Conservation (phyloP, 2,329 filamentous ascomycete species). For the Lasiodiplodia sp. region DNA sequence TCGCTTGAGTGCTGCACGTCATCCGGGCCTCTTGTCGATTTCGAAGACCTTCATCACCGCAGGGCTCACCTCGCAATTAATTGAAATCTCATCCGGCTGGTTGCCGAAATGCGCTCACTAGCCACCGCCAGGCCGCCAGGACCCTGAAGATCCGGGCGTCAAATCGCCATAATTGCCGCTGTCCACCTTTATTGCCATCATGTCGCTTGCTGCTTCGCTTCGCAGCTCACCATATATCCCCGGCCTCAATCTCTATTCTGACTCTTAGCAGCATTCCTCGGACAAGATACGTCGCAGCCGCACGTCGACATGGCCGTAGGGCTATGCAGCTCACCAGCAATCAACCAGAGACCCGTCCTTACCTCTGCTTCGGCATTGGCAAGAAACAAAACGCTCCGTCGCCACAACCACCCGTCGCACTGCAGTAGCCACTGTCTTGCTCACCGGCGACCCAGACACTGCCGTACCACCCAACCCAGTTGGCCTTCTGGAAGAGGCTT, state of each 20-base stretch:
- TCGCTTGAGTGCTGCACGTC: constrained; percentile 23
- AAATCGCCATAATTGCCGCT: constrained; percentile 19
- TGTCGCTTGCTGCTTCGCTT: constrained; percentile 22
- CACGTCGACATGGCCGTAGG: constrained; percentile 16
- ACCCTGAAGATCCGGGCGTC: constrained; percentile 27
- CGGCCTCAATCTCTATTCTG: constrained; percentile 3
- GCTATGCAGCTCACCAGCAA: constrained; percentile 16
- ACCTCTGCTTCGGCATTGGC: constrained; percentile 4
- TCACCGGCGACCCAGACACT: constrained; percentile 8
- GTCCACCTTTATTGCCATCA: constrained; percentile 8
- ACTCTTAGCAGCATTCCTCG: constrained; percentile 18
- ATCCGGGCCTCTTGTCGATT: background rate
- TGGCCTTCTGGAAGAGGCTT: constrained; percentile 11
- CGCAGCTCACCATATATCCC: background rate
- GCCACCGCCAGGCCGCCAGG: constrained; percentile 17
- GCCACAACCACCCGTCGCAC: constrained; percentile 21
- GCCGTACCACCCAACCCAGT: constrained; percentile 23
- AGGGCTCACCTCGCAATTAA: constrained; percentile 25
- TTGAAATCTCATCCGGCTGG: constrained; percentile 17
- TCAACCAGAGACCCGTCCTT: constrained; percentile 18
- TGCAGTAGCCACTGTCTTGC: constrained; percentile 15
- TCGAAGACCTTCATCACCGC: constrained; percentile 22
- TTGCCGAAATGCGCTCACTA: constrained; percentile 24
- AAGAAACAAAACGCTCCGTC: constrained; percentile 13
- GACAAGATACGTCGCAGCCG: constrained; percentile 15